Evolutionary conservation across 805 yeast genomes (phyloP).

Genomic region (Pichia ethanolica): DNA sequence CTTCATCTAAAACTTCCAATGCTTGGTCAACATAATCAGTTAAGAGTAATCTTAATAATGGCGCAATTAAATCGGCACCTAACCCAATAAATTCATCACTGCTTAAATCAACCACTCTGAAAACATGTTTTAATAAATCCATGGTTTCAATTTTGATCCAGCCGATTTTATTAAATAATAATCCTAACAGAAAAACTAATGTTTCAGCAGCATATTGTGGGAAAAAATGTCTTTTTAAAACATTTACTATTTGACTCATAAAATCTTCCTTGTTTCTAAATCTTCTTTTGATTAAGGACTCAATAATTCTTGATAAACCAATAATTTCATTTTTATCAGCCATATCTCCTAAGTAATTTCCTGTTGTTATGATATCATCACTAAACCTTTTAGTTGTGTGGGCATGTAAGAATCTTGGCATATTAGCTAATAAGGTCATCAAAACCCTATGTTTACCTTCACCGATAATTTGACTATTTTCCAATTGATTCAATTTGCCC

Average conservation of each 20-base stretch:
- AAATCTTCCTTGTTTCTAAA: conserved; percentile 91
- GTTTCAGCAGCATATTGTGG: conserved; percentile 69
- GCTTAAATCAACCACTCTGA: conserved; percentile 71
- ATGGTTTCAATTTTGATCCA: conserved; percentile 83
- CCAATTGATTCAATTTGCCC: conserved; percentile 59
- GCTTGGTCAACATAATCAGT: conserved; percentile 89
- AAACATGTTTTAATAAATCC: conserved; percentile 61
- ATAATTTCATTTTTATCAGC: conserved; percentile 49
- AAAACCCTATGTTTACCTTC: conserved; percentile 61
- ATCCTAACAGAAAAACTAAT: conserved; percentile 67
- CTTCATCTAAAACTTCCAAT: conserved; percentile 80
- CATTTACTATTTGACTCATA: conserved; percentile 67
- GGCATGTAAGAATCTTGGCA: conserved; percentile 82
- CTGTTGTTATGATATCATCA: conserved; percentile 43
- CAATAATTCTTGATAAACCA: conserved; percentile 58
- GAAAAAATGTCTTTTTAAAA: conserved; percentile 61
- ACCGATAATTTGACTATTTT: conserved; percentile 72
- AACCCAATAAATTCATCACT: conserved; percentile 76
- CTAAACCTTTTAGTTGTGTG: conserved; percentile 49
- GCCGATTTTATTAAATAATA: conserved; percentile 63
- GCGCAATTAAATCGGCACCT: conserved; percentile 93
- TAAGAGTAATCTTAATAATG: conserved; percentile 66
- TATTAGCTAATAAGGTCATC: conserved; percentile 64
- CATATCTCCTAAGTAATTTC: conserved; percentile 51
- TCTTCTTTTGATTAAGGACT: conserved; percentile 67